phyloP scores from a whole-genome alignment of 1,139 yeast species.

The Williopsis jadinii region DNA sequence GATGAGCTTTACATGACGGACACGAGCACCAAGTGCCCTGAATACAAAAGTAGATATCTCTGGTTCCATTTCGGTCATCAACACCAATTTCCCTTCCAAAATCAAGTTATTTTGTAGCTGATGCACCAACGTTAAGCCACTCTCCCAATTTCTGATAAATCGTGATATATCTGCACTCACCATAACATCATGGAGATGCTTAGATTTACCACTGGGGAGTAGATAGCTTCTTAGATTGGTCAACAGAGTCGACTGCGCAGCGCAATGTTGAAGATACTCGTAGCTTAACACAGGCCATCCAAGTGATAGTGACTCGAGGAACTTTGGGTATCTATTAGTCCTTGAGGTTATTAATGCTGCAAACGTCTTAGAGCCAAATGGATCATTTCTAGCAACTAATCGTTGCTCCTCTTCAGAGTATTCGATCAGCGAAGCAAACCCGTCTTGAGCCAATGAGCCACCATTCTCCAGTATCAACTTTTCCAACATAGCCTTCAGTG shows the following conservation, averaged over 20 bases:
- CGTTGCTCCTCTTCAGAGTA: conserved; percentile 1
- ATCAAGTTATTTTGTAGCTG: conserved; percentile 38
- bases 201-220: conserved; percentile 61
- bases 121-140: conserved; percentile 22
- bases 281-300: conserved; percentile 85
- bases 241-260: conserved; percentile 25
- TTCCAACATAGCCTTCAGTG: conserved; percentile 26
- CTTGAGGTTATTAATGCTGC: conserved; percentile 60
- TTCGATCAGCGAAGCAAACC: conserved; percentile 31
- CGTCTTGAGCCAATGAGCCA: conserved; percentile 45
- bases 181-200: conserved; percentile 6
- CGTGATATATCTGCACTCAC: conserved; percentile 32
- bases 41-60: conserved; percentile 39
- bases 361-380: conserved; percentile 31
- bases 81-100: conserved; percentile 27
- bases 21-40: conserved; percentile 39
- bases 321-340: conserved; percentile 63
- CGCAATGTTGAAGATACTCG: conserved; percentile 50
- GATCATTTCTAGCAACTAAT: conserved; percentile 3
- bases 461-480: conserved; percentile 40
- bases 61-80: conserved; percentile 29
- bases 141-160: conserved; percentile 31
- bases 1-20: conserved; percentile 15
- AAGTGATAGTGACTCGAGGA: conserved; percentile 74
- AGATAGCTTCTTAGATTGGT: conserved; percentile 47